Evolutionary conservation across 108 stramenopile genomes (phyloP).

Genomic region (Discostella pseudostelligera): DNA sequence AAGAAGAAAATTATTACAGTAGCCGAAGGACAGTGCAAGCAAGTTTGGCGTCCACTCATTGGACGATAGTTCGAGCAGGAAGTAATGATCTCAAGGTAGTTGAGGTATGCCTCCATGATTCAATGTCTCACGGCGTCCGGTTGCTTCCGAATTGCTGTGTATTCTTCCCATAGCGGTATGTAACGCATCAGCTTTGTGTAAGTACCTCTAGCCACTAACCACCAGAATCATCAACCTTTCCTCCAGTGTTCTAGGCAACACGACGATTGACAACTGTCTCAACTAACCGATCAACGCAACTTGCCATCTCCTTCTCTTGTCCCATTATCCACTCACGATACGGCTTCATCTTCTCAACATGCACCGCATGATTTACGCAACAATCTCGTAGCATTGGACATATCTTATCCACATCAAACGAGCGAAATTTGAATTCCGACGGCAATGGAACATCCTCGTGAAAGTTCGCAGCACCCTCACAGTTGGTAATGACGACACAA

Average conservation of each 20-base stretch:
- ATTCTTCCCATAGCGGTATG: too few relatives aligned
- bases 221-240: too few relatives aligned
- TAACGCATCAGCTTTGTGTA: too few relatives aligned
- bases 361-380: constrained; percentile 34
- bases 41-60: not conserved
- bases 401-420: constrained; percentile 43
- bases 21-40: constrained; percentile 22
- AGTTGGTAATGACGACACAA: constrained; percentile 53
- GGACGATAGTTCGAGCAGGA: too few relatives aligned
- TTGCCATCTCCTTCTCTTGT: constrained; percentile 41
- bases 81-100: too few relatives aligned
- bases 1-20: constrained; percentile 4
- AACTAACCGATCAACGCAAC: constrained; percentile 44
- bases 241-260: not conserved
- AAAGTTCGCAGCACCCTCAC: constrained; percentile 50
- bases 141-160: too few relatives aligned
- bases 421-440: constrained; percentile 37
- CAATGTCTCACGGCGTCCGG: too few relatives aligned
- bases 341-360: constrained; percentile 28
- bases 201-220: too few relatives aligned
- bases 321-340: constrained; percentile 49
- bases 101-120: too few relatives aligned
- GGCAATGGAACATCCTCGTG: constrained; percentile 55
- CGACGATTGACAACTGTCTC: constrained; percentile 24
- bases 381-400: constrained; percentile 31